Evolutionary conservation across 768 basidiomycete genomes (phyloP).

Genomic region (Hypholoma sublateritium): DNA sequence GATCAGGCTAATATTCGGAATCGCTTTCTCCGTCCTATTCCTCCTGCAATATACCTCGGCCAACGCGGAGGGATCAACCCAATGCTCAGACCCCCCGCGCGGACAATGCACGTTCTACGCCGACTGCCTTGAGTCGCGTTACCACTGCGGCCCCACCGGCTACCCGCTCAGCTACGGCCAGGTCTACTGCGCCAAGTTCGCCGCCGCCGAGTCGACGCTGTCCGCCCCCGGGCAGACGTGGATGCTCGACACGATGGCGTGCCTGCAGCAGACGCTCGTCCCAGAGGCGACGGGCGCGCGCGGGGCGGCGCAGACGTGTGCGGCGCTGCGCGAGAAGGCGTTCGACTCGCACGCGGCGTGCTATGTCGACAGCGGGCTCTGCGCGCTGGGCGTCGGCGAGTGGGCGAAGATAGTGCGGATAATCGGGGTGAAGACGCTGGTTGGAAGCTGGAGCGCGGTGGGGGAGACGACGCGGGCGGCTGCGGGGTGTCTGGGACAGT

Average conservation of each 20-base stretch:
- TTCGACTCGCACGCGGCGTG: constrained; percentile 43
- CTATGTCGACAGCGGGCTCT: constrained; percentile 42
- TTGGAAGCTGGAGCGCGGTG: constrained; percentile 29
- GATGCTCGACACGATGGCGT: constrained; percentile 47
- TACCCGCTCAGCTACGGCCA: constrained; percentile 45
- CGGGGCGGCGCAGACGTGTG: constrained; percentile 23
- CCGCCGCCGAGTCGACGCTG: constrained; percentile 25
- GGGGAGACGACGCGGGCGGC: constrained; percentile 27
- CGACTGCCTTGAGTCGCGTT: constrained; percentile 43
- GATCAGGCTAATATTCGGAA: background rate
- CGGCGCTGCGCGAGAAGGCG: constrained; percentile 33
- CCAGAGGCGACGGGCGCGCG: constrained; percentile 28
- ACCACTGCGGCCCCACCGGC: constrained; percentile 41
- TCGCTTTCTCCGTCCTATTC: background rate
- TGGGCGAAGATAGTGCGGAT: constrained; percentile 39
- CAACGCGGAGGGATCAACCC: background rate
- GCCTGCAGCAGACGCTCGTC: constrained; percentile 42
- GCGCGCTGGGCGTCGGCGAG: constrained; percentile 31
- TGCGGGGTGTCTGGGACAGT: constrained; percentile 27
- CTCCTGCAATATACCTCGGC: background rate
- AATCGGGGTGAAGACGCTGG: constrained; percentile 29
- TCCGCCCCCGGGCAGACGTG: constrained; percentile 35
- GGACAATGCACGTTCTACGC: constrained; percentile 44
- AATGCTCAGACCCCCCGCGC: constrained; percentile 31
- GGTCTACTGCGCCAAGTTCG: constrained; percentile 40